These are phyloP conservation scores for Graphiopsis chlorocephala DNA, from an alignment of 2,329 filamentous ascomycete genomes.

Conservation along the genomic window DNA sequence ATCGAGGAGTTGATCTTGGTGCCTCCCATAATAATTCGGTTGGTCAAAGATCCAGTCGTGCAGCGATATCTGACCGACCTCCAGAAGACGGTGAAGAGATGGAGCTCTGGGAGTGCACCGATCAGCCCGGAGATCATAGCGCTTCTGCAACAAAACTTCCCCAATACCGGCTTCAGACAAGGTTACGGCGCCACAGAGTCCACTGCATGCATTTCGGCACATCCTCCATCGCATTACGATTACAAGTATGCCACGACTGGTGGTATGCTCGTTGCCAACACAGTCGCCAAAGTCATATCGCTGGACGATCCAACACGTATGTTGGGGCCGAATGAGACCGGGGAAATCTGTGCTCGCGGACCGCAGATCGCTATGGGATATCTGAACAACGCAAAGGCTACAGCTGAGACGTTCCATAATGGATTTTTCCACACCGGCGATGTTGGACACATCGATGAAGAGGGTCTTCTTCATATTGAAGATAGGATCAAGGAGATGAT, in stretches of 20 bases:
- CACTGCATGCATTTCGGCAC: slow-evolving; percentile 61
- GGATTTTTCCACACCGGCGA: slow-evolving; percentile 60
- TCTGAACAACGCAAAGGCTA: slow-evolving; percentile 33
- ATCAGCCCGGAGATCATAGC: slow-evolving; percentile 56
- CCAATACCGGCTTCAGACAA: slow-evolving; percentile 60
- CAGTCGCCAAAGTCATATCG: slow-evolving; percentile 58
- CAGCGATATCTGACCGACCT: slow-evolving; percentile 55
- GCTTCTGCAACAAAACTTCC: slow-evolving; percentile 54
- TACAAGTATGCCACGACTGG: slow-evolving; percentile 58
- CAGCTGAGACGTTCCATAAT: slow-evolving; percentile 44
- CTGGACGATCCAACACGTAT: slow-evolving; percentile 48
- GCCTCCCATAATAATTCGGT: slow-evolving; percentile 58
- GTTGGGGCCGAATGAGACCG: slow-evolving; percentile 49
- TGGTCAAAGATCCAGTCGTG: slow-evolving; percentile 56
- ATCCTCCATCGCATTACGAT: slow-evolving; percentile 54
- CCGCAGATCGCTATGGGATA: slow-evolving; percentile 41
- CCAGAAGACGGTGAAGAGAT: slow-evolving; percentile 45
- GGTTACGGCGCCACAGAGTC: slow-evolving; percentile 69
- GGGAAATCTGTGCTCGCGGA: slow-evolving; percentile 43
- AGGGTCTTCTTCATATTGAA: slow-evolving; percentile 57
- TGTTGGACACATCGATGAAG: slow-evolving; percentile 53
- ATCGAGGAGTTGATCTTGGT: slow-evolving; percentile 57
- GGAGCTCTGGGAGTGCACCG: slow-evolving; percentile 61
- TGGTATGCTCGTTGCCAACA: slow-evolving; percentile 57
- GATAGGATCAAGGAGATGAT: slow-evolving; percentile 67